These are phyloP conservation scores for Russula virescens DNA, from an alignment of 768 basidiomycete genomes.

Conservation along the genomic window DNA sequence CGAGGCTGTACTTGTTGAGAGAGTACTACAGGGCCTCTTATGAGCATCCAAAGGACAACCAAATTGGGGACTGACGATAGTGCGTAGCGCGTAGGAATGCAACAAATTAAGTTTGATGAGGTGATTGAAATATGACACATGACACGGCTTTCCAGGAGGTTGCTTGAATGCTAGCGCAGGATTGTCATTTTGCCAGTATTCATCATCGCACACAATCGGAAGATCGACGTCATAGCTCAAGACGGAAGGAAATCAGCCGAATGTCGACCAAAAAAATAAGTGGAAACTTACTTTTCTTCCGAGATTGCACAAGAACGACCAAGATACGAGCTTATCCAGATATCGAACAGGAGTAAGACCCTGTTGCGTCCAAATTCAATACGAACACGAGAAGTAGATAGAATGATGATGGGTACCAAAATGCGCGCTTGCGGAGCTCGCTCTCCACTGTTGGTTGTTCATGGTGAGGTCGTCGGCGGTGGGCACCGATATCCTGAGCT, in stretches of 20 bases:
- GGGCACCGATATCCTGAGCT: constrained; percentile 73
- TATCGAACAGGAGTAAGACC: constrained; percentile 45
- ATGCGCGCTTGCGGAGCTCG: constrained; percentile 72
- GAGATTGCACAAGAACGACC: constrained; percentile 67
- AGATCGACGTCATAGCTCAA: constrained; percentile 25
- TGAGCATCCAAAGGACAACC: neutral
- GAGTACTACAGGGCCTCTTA: constrained; percentile 22
- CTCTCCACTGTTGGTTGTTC: constrained; percentile 46
- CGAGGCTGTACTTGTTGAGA: constrained; percentile 15
- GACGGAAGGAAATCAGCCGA: constrained; percentile 23
- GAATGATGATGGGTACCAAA: constrained; percentile 41
- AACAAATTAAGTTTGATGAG: constrained; percentile 57
- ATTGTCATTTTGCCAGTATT: constrained; percentile 21
- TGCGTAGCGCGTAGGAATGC: constrained; percentile 54
- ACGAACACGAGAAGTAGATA: neutral
- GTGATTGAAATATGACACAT: constrained; percentile 48
- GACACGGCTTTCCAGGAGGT: constrained; percentile 51
- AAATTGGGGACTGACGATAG: constrained; percentile 40
- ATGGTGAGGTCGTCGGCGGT: constrained; percentile 43
- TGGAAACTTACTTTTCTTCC: constrained; percentile 53
- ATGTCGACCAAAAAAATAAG: neutral
- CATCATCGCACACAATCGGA: constrained; percentile 23
- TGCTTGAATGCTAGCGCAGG: constrained; percentile 46
- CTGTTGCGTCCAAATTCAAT: constrained; percentile 28
- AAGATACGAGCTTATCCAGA: constrained; percentile 41